These are phyloP conservation scores for Croton setiger DNA, from an alignment of 441 rosid species.

Conservation along the genomic window DNA sequence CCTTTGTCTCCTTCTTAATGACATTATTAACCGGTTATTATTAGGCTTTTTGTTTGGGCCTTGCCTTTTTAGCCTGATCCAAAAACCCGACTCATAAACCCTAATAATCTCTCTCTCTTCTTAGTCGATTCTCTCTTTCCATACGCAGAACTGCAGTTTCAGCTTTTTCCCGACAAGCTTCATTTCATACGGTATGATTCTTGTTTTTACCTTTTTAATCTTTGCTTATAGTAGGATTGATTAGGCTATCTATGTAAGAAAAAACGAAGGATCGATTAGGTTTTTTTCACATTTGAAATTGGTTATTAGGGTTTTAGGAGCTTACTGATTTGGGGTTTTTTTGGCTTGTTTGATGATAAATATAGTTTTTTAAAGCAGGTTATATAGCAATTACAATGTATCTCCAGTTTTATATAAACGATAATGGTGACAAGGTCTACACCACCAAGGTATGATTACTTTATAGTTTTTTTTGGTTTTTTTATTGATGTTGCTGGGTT, in stretches of 20 bases:
- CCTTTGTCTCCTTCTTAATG: neutral
- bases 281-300: neutral
- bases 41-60: neutral
- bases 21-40: no score
- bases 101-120: neutral
- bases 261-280: neutral
- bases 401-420: conserved; percentile 95
- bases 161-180: no score
- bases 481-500: neutral
- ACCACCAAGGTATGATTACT: conserved; percentile 71
- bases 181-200: no score
- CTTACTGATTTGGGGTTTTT: neutral
- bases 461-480: neutral
- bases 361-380: neutral
- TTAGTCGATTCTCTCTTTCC: neutral
- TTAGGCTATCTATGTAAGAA: no score
- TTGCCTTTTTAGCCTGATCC: neutral
- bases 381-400: conserved; percentile 40
- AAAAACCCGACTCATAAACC: neutral
- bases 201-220: neutral
- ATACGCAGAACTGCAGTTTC: no score
- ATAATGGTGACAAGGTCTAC: conserved; percentile 94
- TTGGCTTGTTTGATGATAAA: neutral
- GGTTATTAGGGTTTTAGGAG: neutral
- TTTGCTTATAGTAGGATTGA: neutral